Percentiles rank a stretch among this genome's conserved stretches.
phyloP scores from a whole-genome alignment of 2,329 filamentous ascomycete genomes.

The Talaromyces sp. region DNA sequence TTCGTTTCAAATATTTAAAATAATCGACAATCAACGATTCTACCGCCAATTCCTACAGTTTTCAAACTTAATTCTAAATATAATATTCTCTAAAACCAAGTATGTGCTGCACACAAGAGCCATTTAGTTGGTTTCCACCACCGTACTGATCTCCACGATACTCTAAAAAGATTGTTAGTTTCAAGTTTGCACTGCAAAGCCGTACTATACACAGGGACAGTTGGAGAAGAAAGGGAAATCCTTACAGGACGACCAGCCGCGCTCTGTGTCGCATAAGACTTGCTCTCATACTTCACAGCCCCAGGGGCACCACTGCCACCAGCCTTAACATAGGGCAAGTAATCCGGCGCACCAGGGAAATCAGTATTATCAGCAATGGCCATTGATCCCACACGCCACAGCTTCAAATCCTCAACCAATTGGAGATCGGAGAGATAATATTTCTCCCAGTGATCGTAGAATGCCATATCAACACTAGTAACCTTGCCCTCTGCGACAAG shows the following conservation, averaged over 20 bases:
- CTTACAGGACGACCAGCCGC: too few species aligned
- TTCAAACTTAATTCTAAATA: not conserved
- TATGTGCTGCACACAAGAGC: not conserved
- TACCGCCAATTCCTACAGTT: too few species aligned
- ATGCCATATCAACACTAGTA: conserved; percentile 37
- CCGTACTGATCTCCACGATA: conserved; percentile 24
- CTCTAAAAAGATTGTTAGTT: conserved; percentile 11
- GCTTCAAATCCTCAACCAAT: conserved; percentile 35
- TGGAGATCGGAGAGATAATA: conserved; percentile 42
- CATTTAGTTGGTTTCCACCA: conserved; percentile 16
- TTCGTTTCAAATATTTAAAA: too few species aligned
- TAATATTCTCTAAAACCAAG: not conserved
- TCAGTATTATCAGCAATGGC: conserved; percentile 46
- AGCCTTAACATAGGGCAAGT: conserved; percentile 42
- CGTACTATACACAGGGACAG: too few species aligned
- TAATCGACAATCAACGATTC: too few species aligned
- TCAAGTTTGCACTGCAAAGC: too few species aligned
- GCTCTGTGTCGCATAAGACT: conserved; percentile 12
- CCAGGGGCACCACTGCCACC: conserved; percentile 21
- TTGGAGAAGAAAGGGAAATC: too few species aligned
- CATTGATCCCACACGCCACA: conserved; percentile 36
- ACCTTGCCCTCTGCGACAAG: conserved; percentile 32
- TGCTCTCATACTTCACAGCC: conserved; percentile 29
- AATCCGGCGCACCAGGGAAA: conserved; percentile 45
- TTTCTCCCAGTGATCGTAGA: conserved; percentile 42